Percentiles rank a stretch among this genome's conserved stretches.
Evolutionary conservation across 2,329 filamentous ascomycete species (phyloP).

Genomic region (Penicillium palitans): DNA sequence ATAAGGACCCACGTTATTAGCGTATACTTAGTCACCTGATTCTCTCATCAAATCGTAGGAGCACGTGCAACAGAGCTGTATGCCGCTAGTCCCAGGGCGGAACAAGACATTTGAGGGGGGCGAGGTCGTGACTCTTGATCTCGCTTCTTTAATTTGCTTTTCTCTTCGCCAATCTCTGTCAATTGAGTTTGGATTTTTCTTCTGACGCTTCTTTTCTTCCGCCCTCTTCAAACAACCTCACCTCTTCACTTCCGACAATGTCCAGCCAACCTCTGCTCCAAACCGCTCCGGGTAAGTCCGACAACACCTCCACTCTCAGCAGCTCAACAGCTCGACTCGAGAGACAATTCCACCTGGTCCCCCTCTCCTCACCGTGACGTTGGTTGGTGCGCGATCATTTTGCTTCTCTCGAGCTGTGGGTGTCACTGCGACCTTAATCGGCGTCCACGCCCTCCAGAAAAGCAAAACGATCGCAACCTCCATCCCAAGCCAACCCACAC

Average conservation of each 20-base stretch:
- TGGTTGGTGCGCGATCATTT: not conserved
- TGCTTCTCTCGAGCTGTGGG: not conserved
- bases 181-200: not conserved
- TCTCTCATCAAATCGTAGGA: slow-evolving; percentile 16
- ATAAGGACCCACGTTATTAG: not conserved
- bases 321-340: not conserved
- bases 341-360: not conserved
- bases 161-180: not conserved
- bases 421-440: too few species aligned
- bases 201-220: not conserved
- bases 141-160: slow-evolving; percentile 1
- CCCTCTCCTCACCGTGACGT: not conserved
- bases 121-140: slow-evolving; percentile 1
- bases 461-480: not conserved
- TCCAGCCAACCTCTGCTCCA: slow-evolving; percentile 96
- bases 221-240: slow-evolving; percentile 14
- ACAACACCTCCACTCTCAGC: not conserved
- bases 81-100: slow-evolving; percentile 18
- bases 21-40: slow-evolving; percentile 11
- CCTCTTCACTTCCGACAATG: slow-evolving; percentile 57
- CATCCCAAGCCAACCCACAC: not conserved
- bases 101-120: slow-evolving; percentile 4
- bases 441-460: not conserved
- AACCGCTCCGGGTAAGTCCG: slow-evolving; percentile 74
- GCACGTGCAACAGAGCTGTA: slow-evolving; percentile 24